Evolutionary conservation across 2,329 filamentous ascomycete genomes (phyloP).

Genomic region (Aurifilum marmelostoma): DNA sequence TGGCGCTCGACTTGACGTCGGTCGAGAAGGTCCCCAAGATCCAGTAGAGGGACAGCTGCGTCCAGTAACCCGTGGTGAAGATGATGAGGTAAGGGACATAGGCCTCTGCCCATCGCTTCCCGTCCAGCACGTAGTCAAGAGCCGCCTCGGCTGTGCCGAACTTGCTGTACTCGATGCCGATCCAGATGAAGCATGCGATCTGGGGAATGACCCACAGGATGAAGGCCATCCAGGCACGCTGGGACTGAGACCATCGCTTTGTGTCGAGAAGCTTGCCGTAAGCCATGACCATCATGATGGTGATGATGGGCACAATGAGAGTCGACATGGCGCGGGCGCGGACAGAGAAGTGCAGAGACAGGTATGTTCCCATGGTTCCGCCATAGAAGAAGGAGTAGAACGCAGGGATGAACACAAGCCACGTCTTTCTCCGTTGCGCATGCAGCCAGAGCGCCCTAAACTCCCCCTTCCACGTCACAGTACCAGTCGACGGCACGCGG

Average conservation of each 20-base stretch:
- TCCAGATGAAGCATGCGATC: conserved; percentile 38
- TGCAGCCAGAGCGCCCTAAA: conserved; percentile 33
- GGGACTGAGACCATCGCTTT: conserved; percentile 35
- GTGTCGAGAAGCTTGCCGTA: conserved; percentile 28
- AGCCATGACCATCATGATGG: conserved; percentile 35
- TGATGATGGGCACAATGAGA: conserved; percentile 34
- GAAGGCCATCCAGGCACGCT: conserved; percentile 37
- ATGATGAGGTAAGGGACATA: conserved; percentile 28
- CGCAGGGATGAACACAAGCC: conserved; percentile 40
- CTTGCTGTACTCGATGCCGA: conserved; percentile 30
- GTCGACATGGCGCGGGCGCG: conserved; percentile 39
- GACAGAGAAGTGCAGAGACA: conserved; percentile 40
- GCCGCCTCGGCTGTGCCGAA: conserved; percentile 11
- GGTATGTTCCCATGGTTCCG: conserved; percentile 42
- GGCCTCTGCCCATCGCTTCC: conserved; percentile 27
- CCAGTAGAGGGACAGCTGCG: conserved; percentile 39
- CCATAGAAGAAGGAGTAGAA: conserved; percentile 46
- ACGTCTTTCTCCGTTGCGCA: conserved; percentile 35
- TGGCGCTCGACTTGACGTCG: conserved; percentile 38
- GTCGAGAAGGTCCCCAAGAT: conserved; percentile 42
- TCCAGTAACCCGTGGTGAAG: conserved; percentile 30
- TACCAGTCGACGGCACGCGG: conserved; percentile 31
- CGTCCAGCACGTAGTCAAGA: conserved; percentile 23
- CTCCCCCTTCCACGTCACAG: conserved; percentile 31
- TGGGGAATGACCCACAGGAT: conserved; percentile 37